phyloP scores from a whole-genome alignment of 495 filamentous ascomycete species.

The Aspergillus nidulans region DNA sequence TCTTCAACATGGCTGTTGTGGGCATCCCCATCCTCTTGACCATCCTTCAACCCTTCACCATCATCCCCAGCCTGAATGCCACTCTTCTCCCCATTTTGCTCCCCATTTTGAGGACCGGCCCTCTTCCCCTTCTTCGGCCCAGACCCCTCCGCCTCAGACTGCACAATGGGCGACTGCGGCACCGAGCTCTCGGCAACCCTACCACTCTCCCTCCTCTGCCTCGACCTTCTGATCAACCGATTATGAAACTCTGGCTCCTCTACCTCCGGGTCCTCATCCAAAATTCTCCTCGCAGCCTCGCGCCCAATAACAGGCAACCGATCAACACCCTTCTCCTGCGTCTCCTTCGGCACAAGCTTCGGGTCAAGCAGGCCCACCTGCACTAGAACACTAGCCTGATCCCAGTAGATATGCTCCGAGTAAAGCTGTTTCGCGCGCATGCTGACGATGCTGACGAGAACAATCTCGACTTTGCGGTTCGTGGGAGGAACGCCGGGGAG shows the following conservation, averaged over 20 bases:
- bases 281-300: conserved; percentile 62
- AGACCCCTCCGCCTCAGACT: conserved; percentile 1
- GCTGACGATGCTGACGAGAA: conserved; percentile 71
- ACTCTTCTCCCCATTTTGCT: neutral
- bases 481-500: conserved; percentile 74
- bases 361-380: conserved; percentile 73
- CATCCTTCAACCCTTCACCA: too few species aligned
- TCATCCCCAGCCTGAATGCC: too few species aligned
- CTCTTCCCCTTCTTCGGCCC: conserved; percentile 18
- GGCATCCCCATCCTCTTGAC: neutral
- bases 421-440: conserved; percentile 69
- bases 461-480: conserved; percentile 59
- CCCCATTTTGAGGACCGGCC: conserved; percentile 13
- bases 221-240: conserved; percentile 32
- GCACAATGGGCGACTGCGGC: conserved; percentile 15
- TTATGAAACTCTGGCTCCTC: conserved; percentile 41
- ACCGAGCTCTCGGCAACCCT: conserved; percentile 22
- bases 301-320: conserved; percentile 66
- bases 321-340: conserved; percentile 41
- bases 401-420: conserved; percentile 85
- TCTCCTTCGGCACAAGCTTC: conserved; percentile 45
- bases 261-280: conserved; percentile 51
- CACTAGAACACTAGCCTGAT: conserved; percentile 74
- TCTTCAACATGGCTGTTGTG: neutral
- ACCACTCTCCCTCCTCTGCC: conserved; percentile 16